These are phyloP conservation scores for Fusarium mundagurra DNA, from an alignment of 2,329 filamentous ascomycete genomes.

Conservation along the genomic window DNA sequence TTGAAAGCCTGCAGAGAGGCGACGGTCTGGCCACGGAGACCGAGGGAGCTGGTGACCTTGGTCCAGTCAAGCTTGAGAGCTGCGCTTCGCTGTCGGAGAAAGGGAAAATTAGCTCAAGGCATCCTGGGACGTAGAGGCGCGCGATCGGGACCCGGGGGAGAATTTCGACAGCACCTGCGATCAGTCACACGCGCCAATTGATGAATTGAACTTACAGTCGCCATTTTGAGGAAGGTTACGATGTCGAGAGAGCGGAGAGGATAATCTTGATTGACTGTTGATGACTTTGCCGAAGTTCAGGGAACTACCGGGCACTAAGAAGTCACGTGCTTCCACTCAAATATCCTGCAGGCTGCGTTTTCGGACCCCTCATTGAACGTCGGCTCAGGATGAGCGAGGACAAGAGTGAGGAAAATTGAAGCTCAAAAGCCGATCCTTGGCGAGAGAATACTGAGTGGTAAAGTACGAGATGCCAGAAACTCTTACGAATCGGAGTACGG, in stretches of 20 bases:
- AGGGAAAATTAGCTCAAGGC: constrained; percentile 65
- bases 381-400: background rate
- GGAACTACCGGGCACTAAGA: constrained; percentile 43
- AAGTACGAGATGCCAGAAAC: background rate
- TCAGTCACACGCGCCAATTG: constrained; percentile 43
- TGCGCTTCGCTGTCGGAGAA: constrained; percentile 82
- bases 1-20: constrained; percentile 95
- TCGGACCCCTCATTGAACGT: constrained; percentile 40
- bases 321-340: constrained; percentile 47
- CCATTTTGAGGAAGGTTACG: constrained; percentile 69
- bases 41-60: constrained; percentile 92
- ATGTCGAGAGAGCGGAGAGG: constrained; percentile 59
- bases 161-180: constrained; percentile 28
- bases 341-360: constrained; percentile 25
- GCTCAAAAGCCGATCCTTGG: background rate
- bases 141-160: constrained; percentile 4
- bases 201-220: constrained; percentile 67
- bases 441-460: background rate
- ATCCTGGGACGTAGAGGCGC: constrained; percentile 33
- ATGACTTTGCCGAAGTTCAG: constrained; percentile 58
- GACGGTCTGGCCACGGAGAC: constrained; percentile 94
- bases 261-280: constrained; percentile 58
- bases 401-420: background rate
- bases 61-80: constrained; percentile 99
- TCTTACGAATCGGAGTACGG: background rate